Base-by-base conservation (phyloP, 371 early-diverging fungal species). In the Entomophthora muscae region DNA sequence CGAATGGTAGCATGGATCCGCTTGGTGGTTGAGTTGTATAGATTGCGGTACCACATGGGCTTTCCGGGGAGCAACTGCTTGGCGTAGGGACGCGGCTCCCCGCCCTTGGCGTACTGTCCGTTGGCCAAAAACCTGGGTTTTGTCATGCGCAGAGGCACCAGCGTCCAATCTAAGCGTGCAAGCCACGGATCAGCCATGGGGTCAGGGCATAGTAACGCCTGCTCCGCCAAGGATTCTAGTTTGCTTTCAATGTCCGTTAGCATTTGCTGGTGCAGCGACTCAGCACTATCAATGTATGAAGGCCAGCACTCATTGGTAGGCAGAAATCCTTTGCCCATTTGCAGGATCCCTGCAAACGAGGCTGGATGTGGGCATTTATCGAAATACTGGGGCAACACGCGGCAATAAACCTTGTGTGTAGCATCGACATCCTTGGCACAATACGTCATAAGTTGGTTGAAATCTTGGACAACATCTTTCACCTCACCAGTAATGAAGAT, bases 321-420 rank as follows among this genome's bases (percentile, higher is more conserved):
- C 67, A 98, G 69, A 69, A 89, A 91, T 0, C 84, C 80, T 33
- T 79, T 85, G 1, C 89, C 87, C 93, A 98, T 93, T 57, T 85
- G 79, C 23, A 93, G 66, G 73, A 90, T 86, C 1, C 97, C 97
- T 0, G 88, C 86, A 74, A 96, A 91, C 2, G 95, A 90, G 27
- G 84, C 91, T 1, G 95, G 95, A 66, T 95, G 90, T 7, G 96
- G 94, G 67, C 95, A 95, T 56, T 89, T 90, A 12, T 74, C 56
- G 21, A 78, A 69, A 69, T 83, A 98, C 31, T 73, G 71, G 3
- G 90, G 88, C 0, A 86, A 82, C 1, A 91, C 80, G 3, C 66
- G 65, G 53, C 73, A 72, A 64, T 83, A 94, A 2, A 96, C 79
- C 27, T 70, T 65, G 52, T 85, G 84, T 0, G 97, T 96, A 28